Evolutionary conservation across 257 asterid species (phyloP).

Genomic region (Capsicum chinense): DNA sequence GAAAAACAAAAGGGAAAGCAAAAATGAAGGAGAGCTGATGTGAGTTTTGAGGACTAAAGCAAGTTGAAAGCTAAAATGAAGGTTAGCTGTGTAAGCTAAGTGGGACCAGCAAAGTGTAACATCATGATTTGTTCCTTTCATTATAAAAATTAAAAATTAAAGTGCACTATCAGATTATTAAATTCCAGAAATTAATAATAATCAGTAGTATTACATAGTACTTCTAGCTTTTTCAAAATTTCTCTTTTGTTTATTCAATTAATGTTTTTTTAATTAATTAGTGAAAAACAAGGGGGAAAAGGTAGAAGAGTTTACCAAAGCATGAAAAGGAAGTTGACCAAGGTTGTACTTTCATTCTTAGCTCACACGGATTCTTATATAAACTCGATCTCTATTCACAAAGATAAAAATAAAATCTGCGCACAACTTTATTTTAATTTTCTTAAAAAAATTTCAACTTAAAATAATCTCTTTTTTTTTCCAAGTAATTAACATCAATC

Average conservation of each 20-base stretch:
- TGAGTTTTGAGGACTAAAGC: neutral
- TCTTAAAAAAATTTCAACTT: neutral
- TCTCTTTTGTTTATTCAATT: neutral
- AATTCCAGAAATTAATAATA: no score
- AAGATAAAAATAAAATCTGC: neutral
- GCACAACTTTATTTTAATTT: neutral
- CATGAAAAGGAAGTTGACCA: slow-evolving; percentile 18
- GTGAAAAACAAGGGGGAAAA: neutral
- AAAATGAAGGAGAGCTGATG: neutral
- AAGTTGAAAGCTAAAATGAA: neutral
- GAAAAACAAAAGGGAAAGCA: neutral
- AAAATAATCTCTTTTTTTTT: neutral
- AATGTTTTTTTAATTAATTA: neutral
- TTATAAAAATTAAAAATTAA: neutral
- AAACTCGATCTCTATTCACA: no score
- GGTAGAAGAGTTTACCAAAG: neutral
- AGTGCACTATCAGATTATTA: neutral
- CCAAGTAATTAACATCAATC: neutral
- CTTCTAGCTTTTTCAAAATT: no score
- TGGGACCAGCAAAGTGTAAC: slow-evolving; percentile 13
- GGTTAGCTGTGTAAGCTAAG: slow-evolving; percentile 11
- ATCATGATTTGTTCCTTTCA: neutral
- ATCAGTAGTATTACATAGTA: no score
- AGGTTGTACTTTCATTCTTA: neutral
- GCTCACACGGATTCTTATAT: neutral